Evolutionary conservation across 345 rosid genomes (phyloP).

Genomic region (Heritiera fomes): DNA sequence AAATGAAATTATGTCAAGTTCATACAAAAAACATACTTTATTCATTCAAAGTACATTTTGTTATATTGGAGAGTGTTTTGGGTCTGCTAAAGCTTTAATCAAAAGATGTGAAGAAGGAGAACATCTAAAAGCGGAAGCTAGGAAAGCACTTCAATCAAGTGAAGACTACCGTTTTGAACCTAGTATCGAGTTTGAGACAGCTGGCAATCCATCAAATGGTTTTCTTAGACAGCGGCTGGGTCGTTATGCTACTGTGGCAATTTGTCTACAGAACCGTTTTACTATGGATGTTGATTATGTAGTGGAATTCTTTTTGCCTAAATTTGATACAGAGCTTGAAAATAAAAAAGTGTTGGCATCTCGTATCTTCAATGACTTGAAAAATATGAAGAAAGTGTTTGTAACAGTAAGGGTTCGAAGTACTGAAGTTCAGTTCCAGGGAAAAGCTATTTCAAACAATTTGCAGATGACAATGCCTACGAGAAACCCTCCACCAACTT

Average conservation of each 20-base stretch:
- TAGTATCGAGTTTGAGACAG: no score
- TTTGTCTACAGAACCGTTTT: not conserved
- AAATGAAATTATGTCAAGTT: not conserved
- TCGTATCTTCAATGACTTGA: not conserved
- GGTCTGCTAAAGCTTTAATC: no score
- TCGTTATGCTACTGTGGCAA: not conserved
- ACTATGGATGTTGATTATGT: not conserved
- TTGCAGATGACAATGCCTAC: no score
- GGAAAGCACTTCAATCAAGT: not conserved
- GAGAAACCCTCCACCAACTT: no score
- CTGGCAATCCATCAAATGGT: no score
- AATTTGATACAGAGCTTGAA: not conserved
- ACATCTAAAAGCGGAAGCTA: no score
- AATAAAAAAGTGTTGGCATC: not conserved
- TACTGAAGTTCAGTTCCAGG: not conserved
- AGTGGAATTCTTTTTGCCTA: not conserved
- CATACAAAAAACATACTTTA: not conserved
- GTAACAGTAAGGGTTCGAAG: not conserved
- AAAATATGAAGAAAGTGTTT: not conserved
- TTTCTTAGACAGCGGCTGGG: no score
- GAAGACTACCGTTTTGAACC: not conserved
- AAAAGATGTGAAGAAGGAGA: no score
- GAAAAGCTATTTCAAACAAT: not conserved
- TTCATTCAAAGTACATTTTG: not conserved
- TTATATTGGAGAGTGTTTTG: no score